Conservation (phyloP, 2,329 filamentous ascomycete genomes). For the Alternaria gansuensis region DNA sequence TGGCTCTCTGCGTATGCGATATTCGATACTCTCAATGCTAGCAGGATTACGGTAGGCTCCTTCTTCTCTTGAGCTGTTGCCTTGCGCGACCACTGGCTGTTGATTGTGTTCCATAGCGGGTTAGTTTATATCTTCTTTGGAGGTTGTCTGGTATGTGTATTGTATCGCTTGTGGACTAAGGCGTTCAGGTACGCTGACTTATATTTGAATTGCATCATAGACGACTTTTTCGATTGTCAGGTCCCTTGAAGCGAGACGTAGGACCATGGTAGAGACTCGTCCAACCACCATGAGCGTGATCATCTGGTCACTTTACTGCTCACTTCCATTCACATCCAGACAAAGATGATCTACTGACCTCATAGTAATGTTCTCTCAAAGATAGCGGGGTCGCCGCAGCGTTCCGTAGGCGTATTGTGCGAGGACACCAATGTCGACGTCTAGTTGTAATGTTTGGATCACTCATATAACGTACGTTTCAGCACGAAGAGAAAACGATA, state of each 20-base stretch:
- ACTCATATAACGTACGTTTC: neutral
- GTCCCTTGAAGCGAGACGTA: neutral
- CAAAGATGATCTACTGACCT: too few relatives aligned
- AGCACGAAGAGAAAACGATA: neutral
- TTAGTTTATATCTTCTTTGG: neutral
- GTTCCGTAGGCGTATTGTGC: neutral
- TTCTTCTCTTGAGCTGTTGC: neutral
- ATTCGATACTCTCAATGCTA: neutral
- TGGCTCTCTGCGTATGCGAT: constrained; percentile 10
- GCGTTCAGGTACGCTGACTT: neutral
- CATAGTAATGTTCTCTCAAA: neutral
- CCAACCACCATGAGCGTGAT: neutral
- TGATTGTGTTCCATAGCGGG: neutral
- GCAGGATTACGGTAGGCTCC: neutral
- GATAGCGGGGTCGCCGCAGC: neutral
- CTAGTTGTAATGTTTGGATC: too few relatives aligned
- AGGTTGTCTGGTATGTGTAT: neutral
- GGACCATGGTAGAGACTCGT: constrained; percentile 9
- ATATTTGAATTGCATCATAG: too few relatives aligned
- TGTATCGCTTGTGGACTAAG: neutral
- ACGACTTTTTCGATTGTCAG: neutral
- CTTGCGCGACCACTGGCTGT: neutral
- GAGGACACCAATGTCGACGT: neutral
- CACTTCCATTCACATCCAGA: neutral
- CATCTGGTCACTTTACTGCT: neutral